Conservation (phyloP, 2,329 filamentous ascomycete genomes). For the Colletotrichum eleusines region DNA sequence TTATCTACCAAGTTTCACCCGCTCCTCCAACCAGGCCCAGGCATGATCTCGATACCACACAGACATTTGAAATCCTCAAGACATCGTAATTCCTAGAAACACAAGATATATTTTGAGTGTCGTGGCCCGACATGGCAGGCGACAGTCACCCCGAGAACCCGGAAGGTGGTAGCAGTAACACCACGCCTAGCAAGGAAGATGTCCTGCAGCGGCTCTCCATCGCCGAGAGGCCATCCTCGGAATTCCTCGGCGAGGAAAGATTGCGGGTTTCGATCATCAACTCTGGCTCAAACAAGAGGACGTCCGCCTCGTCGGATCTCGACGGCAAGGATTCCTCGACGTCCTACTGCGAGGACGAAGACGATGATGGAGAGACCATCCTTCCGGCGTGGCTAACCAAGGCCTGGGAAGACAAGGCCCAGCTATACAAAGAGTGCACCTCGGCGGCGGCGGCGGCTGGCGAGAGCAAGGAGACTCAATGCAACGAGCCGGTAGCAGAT, state of each 20-base stretch:
- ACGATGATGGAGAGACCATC: slow-evolving; percentile 6
- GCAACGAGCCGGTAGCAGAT: neutral
- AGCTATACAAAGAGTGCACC: neutral
- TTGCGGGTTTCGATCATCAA: slow-evolving; percentile 22
- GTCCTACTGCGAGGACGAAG: slow-evolving; percentile 19
- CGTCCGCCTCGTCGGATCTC: neutral
- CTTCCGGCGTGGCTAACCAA: slow-evolving; percentile 21
- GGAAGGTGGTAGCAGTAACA: too few species aligned
- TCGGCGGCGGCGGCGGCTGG: neutral
- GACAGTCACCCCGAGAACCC: neutral
- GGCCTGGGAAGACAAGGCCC: slow-evolving; percentile 23
- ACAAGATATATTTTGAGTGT: too few species aligned
- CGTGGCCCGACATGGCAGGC: neutral
- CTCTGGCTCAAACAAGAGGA: slow-evolving; percentile 9
- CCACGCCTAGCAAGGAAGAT: neutral
- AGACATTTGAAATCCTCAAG: neutral
- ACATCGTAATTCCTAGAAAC: neutral
- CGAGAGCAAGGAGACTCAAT: neutral
- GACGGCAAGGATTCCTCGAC: slow-evolving; percentile 4
- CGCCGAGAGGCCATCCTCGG: slow-evolving; percentile 21
- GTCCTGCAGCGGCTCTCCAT: neutral
- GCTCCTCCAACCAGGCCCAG: neutral
- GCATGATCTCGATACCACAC: too few species aligned
- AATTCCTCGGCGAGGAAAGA: slow-evolving; percentile 27
- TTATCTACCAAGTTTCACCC: neutral